A percentile compares a stretch with the other conserved stretches of the same genome.
Evolutionary conservation across 2,329 filamentous ascomycete genomes (phyloP).

Genomic region (Botrytis aclada): DNA sequence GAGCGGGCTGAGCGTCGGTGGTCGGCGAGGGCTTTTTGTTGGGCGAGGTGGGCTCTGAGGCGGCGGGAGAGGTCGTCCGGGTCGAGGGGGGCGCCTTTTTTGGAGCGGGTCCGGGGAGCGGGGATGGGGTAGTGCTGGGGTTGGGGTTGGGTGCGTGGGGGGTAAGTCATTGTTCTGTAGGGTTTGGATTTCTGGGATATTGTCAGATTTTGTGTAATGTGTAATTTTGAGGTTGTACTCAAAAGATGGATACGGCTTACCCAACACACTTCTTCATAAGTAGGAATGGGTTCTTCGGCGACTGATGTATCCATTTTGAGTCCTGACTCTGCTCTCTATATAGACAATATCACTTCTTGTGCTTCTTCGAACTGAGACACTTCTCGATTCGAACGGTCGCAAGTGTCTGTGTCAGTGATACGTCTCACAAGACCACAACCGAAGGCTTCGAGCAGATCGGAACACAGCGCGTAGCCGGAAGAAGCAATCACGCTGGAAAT

Average conservation of each 20-base stretch:
- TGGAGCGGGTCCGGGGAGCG: conserved; percentile 29
- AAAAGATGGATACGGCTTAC: background rate
- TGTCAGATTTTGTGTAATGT: background rate
- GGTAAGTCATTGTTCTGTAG: conserved; percentile 32
- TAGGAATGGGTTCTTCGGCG: background rate
- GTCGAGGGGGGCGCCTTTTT: conserved; percentile 45
- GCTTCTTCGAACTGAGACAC: conserved; percentile 17
- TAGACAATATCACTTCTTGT: background rate
- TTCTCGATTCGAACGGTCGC: background rate
- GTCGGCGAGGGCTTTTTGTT: conserved; percentile 45
- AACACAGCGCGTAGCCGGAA: conserved; percentile 10
- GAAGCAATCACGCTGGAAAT: conserved; percentile 1
- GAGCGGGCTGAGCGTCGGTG: conserved; percentile 26
- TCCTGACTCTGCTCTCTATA: background rate
- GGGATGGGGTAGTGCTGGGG: conserved; percentile 4
- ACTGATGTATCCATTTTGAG: background rate
- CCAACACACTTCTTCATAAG: conserved; percentile 8
- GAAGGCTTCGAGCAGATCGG: conserved; percentile 10
- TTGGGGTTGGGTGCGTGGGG: conserved; percentile 24
- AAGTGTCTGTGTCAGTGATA: conserved; percentile 7
- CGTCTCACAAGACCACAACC: conserved; percentile 11
- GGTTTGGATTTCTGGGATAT: conserved; percentile 10
- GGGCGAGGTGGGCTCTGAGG: conserved; percentile 49
- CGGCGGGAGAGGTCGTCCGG: conserved; percentile 54
- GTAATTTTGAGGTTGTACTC: background rate